These are phyloP conservation scores for Arthrobotrys megalospora DNA, from an alignment of 2,329 filamentous ascomycete genomes.

Conservation along the genomic window DNA sequence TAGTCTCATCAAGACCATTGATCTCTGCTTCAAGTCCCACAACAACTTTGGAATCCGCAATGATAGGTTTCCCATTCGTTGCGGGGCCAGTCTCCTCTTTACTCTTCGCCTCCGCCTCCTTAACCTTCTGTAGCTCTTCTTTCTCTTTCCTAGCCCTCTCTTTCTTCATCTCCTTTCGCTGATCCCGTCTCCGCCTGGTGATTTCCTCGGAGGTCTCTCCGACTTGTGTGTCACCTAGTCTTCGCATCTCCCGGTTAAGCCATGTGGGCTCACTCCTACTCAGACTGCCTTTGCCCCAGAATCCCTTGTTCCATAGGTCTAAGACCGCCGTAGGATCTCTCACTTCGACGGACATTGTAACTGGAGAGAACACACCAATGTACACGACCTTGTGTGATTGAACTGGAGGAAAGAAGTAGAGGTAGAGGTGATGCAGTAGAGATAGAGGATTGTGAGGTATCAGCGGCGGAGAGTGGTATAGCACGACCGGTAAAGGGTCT, in stretches of 20 bases:
- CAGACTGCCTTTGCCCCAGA: slow-evolving; percentile 93
- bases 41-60: slow-evolving; percentile 36
- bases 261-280: slow-evolving; percentile 96
- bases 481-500: slow-evolving; percentile 83
- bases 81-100: slow-evolving; percentile 29
- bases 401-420: slow-evolving; percentile 78
- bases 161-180: slow-evolving; percentile 87
- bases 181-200: slow-evolving; percentile 82
- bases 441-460: slow-evolving; percentile 95
- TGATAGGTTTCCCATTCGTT: slow-evolving; percentile 52
- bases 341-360: slow-evolving; percentile 87
- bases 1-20: slow-evolving; percentile 20
- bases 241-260: slow-evolving; percentile 85
- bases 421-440: slow-evolving; percentile 82
- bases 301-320: slow-evolving; percentile 94
- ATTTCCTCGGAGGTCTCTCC: slow-evolving; percentile 84
- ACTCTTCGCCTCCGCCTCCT: slow-evolving; percentile 74
- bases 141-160: slow-evolving; percentile 90
- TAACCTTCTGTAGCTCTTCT: slow-evolving; percentile 78
- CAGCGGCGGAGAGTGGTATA: slow-evolving; percentile 87
- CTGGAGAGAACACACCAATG: slow-evolving; percentile 82
- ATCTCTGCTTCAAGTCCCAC: slow-evolving; percentile 49
- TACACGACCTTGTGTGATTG: slow-evolving; percentile 77
- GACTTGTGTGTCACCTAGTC: slow-evolving; percentile 72
- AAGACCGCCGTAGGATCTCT: slow-evolving; percentile 81